Base-by-base conservation (phyloP, 352 stramenopile species). In the Elongisporangium prolatum region DNA sequence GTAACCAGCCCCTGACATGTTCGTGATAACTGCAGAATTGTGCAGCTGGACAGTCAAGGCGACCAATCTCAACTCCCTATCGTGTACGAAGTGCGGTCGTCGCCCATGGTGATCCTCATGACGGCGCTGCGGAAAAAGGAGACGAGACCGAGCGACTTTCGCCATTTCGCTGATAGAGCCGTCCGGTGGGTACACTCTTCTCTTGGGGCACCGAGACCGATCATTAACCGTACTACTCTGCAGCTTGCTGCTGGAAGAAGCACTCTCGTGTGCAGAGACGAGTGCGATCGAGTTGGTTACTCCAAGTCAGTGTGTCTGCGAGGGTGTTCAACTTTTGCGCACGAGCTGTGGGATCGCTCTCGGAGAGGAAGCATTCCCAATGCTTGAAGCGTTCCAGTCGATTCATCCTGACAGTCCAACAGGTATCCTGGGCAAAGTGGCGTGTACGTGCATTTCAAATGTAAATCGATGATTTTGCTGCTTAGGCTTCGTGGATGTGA, bases 241-340 rank as follows among this genome's bases (percentile, higher is more conserved):
- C 21, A 85, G 75, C 61, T 72, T 88, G 21, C 59, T 89, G 17
- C 56, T 89, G 1, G 80, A 89, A 57, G 77, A 88, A 60, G 68
- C 77, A 0, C 50, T 86, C 18, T 64, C 67, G 10, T 57, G 68
- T 10, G 22, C 77, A 4, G 59, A 65, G 1, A 75, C 69, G 2
- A 58, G 70, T n/a, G 50, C 57, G 20, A 69, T 77, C 24, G 48
- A 83, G 16, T 53, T 86, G 4, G 48, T 57, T 0, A 78, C 71
- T 17, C 28, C 28, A 2, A 14, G 4, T 14, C 4, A 8, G 4
- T 34, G 4, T 34, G 4, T 34, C 25, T 34, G 25, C 25, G 28
- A 40, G 28, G 8, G 28, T 9, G 28, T 40, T 9, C 28, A 40
- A 40, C 5, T 9, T 9, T 14, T 9, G 9, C 28, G 14, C 5